A percentile compares a stretch with the other conserved stretches of the same genome.
Conservation (phyloP, 139 green algal species). For the Chlorokybus atmophyticus region DNA sequence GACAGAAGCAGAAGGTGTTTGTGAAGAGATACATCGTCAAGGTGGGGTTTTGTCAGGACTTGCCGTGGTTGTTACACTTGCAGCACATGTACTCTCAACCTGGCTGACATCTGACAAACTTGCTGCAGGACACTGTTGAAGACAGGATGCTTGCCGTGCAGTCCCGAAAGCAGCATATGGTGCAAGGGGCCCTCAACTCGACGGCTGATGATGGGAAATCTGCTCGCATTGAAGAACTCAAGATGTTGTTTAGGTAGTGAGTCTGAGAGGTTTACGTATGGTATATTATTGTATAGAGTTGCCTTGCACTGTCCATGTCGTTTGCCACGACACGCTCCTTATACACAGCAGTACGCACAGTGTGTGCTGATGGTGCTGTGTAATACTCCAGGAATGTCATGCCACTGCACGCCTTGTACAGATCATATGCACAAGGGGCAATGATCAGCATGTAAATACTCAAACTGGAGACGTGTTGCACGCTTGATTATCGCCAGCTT, state of each 20-base stretch:
- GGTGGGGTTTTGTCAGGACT: slow-evolving; percentile 1
- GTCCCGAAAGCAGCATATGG: slow-evolving; percentile 25
- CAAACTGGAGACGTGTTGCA: too few species aligned
- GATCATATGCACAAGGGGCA: too few species aligned
- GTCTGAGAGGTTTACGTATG: too few species aligned
- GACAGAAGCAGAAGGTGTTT: slow-evolving; percentile 39
- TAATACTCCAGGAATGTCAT: too few species aligned
- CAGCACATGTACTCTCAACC: neutral
- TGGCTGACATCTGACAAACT: slow-evolving; percentile 34
- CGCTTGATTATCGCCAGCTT: too few species aligned
- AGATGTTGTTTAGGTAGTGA: slow-evolving; percentile 25
- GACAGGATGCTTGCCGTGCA: slow-evolving; percentile 66
- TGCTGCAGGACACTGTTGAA: slow-evolving; percentile 49
- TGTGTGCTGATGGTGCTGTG: too few species aligned
- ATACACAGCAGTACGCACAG: too few species aligned
- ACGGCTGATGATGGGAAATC: slow-evolving; percentile 3
- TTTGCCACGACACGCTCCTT: too few species aligned
- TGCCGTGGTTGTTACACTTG: neutral
- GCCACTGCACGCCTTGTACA: too few species aligned
- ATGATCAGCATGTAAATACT: too few species aligned
- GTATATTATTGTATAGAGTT: too few species aligned
- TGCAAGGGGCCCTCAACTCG: slow-evolving; percentile 22
- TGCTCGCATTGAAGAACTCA: slow-evolving; percentile 25
- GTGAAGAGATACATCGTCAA: slow-evolving; percentile 31
- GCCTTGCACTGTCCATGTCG: too few species aligned